phyloP scores from a whole-genome alignment of 2,329 filamentous ascomycete genomes.

The Thelonectria olida region DNA sequence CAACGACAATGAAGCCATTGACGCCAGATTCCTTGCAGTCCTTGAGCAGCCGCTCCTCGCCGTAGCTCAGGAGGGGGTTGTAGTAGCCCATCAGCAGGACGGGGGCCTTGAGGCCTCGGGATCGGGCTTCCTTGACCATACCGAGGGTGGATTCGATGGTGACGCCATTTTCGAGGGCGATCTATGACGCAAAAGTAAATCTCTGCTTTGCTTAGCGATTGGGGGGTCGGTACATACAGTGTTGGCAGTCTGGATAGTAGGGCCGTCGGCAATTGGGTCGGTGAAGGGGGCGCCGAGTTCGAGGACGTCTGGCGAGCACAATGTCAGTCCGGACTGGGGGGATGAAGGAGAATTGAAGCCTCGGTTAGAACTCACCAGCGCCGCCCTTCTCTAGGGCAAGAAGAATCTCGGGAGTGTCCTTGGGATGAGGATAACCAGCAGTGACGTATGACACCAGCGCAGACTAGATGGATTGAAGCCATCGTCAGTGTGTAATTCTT shows the following conservation, averaged over 20 bases:
- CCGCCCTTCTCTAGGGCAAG: conserved; percentile 93
- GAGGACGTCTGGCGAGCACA: conserved; percentile 73
- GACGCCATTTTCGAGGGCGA: conserved; percentile 88
- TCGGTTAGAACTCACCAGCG: conserved; percentile 68
- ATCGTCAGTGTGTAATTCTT: conserved; percentile 29
- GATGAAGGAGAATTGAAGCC: not conserved
- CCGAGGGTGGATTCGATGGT: conserved; percentile 81
- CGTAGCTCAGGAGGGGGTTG: conserved; percentile 93
- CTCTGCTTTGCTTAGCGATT: not conserved
- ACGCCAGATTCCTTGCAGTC: conserved; percentile 87
- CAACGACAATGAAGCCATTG: conserved; percentile 97
- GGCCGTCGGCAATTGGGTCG: conserved; percentile 96
- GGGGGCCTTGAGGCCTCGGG: conserved; percentile 79
- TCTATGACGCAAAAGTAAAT: conserved; percentile 44
- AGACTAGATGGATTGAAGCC: conserved; percentile 57
- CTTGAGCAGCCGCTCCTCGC: conserved; percentile 86
- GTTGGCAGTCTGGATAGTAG: conserved; percentile 95
- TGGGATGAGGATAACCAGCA: conserved; percentile 86
- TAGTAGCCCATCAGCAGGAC: conserved; percentile 99
- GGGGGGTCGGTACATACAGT: conserved; percentile 63
- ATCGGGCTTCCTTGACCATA: conserved; percentile 84
- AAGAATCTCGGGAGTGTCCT: conserved; percentile 84
- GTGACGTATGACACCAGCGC: conserved; percentile 97
- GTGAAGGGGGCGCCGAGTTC: conserved; percentile 97
- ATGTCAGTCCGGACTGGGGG: not conserved